Percentiles rank a stretch among this genome's conserved stretches.
These are phyloP conservation scores for Diplogelasinospora grovesii DNA, from an alignment of 495 filamentous ascomycete genomes.

Conservation along the genomic window DNA sequence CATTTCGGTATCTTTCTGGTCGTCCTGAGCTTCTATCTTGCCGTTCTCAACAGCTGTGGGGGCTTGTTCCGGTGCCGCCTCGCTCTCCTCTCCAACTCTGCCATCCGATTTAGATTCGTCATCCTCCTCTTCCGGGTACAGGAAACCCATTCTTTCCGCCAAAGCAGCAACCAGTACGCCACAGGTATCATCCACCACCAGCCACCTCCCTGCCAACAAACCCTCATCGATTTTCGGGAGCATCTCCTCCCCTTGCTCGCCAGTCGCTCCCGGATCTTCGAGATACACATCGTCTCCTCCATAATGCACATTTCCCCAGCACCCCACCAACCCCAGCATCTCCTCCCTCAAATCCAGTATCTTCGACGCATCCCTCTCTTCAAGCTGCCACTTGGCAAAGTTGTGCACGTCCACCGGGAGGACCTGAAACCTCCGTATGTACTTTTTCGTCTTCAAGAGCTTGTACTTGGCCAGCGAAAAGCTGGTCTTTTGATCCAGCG, in stretches of 20 bases:
- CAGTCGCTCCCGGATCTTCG: conserved; percentile 18
- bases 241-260: conserved; percentile 21
- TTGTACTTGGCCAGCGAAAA: conserved; percentile 95
- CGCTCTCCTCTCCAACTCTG: conserved; percentile 4
- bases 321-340: conserved; percentile 58
- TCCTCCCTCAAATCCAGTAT: conserved; percentile 90
- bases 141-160: conserved; percentile 85
- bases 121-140: conserved; percentile 46
- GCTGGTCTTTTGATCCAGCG: conserved; percentile 85
- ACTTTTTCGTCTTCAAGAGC: conserved; percentile 88
- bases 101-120: conserved; percentile 22
- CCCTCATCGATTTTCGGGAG: conserved; percentile 13
- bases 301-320: conserved; percentile 48
- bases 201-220: conserved; percentile 58
- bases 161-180: conserved; percentile 80
- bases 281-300: conserved; percentile 32
- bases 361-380: conserved; percentile 67
- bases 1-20: no score
- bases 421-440: conserved; percentile 76
- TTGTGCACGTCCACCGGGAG: conserved; percentile 72
- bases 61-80: not conserved
- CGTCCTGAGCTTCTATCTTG: not conserved
- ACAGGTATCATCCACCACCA: conserved; percentile 85
- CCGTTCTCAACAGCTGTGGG: not conserved
- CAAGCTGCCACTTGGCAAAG: conserved; percentile 65